Conservation (phyloP, 495 filamentous ascomycete genomes). For the Poronia punctata region DNA sequence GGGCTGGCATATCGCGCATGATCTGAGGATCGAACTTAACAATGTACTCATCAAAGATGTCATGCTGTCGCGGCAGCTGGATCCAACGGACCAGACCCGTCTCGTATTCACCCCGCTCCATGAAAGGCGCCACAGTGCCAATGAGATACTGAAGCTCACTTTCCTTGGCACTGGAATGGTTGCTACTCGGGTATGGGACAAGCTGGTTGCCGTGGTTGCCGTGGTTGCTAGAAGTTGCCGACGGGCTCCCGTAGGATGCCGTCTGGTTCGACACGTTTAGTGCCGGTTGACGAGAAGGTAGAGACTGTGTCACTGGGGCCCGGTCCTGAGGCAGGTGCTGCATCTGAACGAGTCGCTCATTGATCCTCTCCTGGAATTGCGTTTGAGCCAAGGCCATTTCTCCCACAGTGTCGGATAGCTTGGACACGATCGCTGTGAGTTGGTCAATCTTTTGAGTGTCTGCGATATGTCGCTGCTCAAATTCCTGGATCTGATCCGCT, state of each 20-base stretch:
- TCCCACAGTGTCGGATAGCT: constrained; percentile 64
- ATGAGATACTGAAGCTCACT: constrained; percentile 60
- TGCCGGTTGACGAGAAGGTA: constrained; percentile 18
- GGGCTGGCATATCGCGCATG: constrained; percentile 60
- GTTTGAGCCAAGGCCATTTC: constrained; percentile 60
- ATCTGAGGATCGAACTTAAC: constrained; percentile 65
- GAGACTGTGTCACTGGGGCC: constrained; percentile 9
- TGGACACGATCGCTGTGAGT: constrained; percentile 62
- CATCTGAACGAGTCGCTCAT: constrained; percentile 50
- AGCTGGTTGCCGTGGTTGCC: constrained; percentile 15
- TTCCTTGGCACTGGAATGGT: constrained; percentile 35
- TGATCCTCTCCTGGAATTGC: constrained; percentile 54
- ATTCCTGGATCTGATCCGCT: constrained; percentile 52
- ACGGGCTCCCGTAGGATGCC: constrained; percentile 21
- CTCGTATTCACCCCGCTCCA: constrained; percentile 61
- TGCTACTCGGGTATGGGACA: constrained; percentile 28
- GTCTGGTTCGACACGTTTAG: constrained; percentile 15
- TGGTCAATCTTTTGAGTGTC: constrained; percentile 79
- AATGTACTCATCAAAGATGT: constrained; percentile 77
- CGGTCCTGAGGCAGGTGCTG: constrained; percentile 35
- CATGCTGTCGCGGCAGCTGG: constrained; percentile 64
- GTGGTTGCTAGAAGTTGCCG: constrained; percentile 23
- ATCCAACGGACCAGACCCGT: constrained; percentile 71
- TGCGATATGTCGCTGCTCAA: constrained; percentile 60
- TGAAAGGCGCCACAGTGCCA: constrained; percentile 54